Conservation (phyloP, 129 eudicot species). For the Tagetes patula region DNA sequence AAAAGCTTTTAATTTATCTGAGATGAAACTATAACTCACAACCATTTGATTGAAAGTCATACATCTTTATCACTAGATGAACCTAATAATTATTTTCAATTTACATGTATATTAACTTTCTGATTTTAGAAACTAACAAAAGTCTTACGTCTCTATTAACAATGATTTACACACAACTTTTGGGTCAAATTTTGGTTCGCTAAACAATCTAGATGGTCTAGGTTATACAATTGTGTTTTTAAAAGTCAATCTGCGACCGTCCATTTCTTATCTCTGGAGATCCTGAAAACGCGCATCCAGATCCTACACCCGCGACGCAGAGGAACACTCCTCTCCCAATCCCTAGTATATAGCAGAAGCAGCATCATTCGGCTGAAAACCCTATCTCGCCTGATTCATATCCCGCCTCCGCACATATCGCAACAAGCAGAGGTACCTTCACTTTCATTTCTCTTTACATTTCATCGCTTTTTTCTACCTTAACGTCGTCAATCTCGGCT, state of each 20-base stretch:
- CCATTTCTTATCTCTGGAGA: conserved; percentile 15
- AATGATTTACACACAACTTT: too few species aligned
- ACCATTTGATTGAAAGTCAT: too few species aligned
- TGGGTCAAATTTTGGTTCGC: not conserved
- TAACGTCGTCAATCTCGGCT: not conserved
- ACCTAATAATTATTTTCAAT: too few species aligned
- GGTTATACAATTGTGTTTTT: not conserved
- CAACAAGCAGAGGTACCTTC: not conserved
- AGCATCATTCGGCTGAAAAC: conserved; percentile 1
- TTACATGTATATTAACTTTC: too few species aligned
- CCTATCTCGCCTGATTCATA: conserved; percentile 6
- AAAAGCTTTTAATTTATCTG: too few species aligned
- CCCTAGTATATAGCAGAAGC: conserved; percentile 17
- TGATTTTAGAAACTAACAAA: too few species aligned
- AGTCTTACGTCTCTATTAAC: too few species aligned
- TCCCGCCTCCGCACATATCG: conserved; percentile 19
- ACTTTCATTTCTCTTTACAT: not conserved
- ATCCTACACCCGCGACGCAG: conserved; percentile 16
- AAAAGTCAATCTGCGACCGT: conserved; percentile 15
- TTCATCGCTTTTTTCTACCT: not conserved
- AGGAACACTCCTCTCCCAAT: not conserved
- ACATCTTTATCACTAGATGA: too few species aligned
- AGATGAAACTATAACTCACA: too few species aligned
- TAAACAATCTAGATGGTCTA: conserved; percentile 7
- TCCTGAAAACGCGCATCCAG: conserved; percentile 14